Evolutionary conservation across 2,329 filamentous ascomycete species (phyloP).

Genomic region (Diaporthe destruens): DNA sequence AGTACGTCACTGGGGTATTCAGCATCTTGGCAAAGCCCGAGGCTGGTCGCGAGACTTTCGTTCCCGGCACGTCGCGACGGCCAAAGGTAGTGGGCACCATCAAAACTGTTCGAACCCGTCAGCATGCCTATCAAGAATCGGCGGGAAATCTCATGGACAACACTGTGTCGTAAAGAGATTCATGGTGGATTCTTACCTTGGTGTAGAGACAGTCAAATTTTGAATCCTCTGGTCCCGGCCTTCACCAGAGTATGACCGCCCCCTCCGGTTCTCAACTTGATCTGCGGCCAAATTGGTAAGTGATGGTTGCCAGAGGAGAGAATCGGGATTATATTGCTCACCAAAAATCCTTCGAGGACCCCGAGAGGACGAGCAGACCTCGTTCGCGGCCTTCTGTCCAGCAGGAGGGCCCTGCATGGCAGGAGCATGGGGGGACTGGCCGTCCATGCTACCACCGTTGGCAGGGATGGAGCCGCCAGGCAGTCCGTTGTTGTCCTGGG

Average conservation of each 20-base stretch:
- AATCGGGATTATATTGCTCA: not conserved
- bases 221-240: not conserved
- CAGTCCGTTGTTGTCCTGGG: not conserved
- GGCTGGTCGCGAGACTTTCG: no score
- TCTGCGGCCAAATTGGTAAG: not conserved
- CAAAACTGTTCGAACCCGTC: not conserved
- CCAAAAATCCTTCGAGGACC: not conserved
- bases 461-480: not conserved
- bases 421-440: slow-evolving; percentile 15
- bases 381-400: slow-evolving; percentile 32
- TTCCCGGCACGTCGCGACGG: no score
- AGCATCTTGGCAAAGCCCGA: no score
- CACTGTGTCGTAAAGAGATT: not conserved
- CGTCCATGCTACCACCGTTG: slow-evolving; percentile 24
- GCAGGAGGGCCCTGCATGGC: slow-evolving; percentile 23
- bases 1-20: no score
- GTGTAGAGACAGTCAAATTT: not conserved
- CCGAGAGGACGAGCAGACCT: slow-evolving; percentile 36
- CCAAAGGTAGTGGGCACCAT: not conserved
- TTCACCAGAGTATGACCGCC: not conserved
- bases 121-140: not conserved
- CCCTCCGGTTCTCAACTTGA: accelerated
- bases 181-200: not conserved
- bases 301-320: not conserved
- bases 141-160: no score